Base-by-base conservation (phyloP, 1,284 basidiomycete species). In the Rhodotorula sp. region DNA sequence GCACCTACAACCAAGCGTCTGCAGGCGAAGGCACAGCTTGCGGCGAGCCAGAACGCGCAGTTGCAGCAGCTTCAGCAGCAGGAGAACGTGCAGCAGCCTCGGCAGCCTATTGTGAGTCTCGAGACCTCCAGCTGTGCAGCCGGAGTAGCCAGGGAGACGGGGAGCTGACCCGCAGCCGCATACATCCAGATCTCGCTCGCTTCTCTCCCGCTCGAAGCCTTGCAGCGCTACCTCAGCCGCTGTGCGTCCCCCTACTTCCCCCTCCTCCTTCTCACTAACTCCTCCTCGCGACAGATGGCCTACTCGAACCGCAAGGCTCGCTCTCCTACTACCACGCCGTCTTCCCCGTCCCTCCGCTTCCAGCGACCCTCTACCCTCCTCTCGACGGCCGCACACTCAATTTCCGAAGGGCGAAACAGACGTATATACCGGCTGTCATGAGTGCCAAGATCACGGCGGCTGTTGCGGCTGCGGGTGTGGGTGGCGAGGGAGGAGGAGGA, bases 271-370 rank as follows among this genome's bases (percentile, higher is more conserved):
- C 31, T 54, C 57, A 28, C 59, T 9, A 7, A 15, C 24, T 13
- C 28, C 20, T 20, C 9, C 31, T 28, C 16, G n/a, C 15, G 9
- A 8, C 56, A 73, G 67, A 75, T 61, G 71, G 71, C 46, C 65
- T 75, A 26, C 65, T 73, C 59, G 65, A 71, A 31, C 63, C 71
- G 2, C 57, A 62, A 30, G 63, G 67, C 20, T 54, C 59, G 20
- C 69, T 75, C 47, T 75, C 74, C 16, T 75, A 73, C 62, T 67
- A 71, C 59, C 74, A 75, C 64, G 69, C 74, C 62, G 71, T 75
- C 31, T 70, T 73, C 57, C 74, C 74, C 58, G 67, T 69, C 30
- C 74, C 74, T 1, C 60, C 69, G 9, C 63, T 75, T 4, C 71
- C 74, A 31, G 40, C 62, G 20, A 44, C 47, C 16, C 64, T 75